Evolutionary conservation across 2,329 filamentous ascomycete species (phyloP), one percentile per base, ranked within the genome.

Genomic region (Ophiostoma triangulosporum): DNA sequence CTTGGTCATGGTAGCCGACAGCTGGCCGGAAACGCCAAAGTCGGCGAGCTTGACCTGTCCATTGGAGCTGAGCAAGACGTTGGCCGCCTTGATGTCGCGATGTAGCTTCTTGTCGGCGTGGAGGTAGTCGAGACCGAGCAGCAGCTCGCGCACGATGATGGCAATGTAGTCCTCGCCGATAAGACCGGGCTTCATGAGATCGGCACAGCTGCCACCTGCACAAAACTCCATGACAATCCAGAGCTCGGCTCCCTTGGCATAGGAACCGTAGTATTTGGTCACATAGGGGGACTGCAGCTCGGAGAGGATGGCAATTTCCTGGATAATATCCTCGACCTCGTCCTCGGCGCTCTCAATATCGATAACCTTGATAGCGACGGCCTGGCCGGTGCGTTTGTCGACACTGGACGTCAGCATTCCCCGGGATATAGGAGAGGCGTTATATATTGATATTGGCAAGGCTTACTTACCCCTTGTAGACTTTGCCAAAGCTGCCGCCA

Each of bases 181-280:
- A 38, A 84, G 71, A 24, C 93, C 93, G 0, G 93, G 89, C 71
- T 95, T 95, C 84, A 98, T 86, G 57, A 98, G 73, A 66, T 97
- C 93, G 48, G 88, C 89, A 65, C 93, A 97, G 69, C 91, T 97
- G 4, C 93, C 93, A 22, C 93, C 93, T 1, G 91, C 90, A 69
- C 93, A 98, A 64, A 93, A 98, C 69, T 98, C 93, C 93, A 98
- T 98, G 67, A 97, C 89, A 62, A 98, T 98, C 93, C 93, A 98
- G 63, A 98, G 72, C 71, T 97, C 88, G 2, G 90, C 93, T 24
- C 91, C 93, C 64, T 95, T 95, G 61, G 95, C 81, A 65, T 93
- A 97, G 54, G 91, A 96, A 60, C 93, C 93, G 71, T 95, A 89
- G 73, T 98, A 98, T 68, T 94, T 93, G 36, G 93, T 98, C 58